These are phyloP conservation scores for Eucalyptus pauciflora DNA, from an alignment of 345 rosid genomes.

Conservation along the genomic window DNA sequence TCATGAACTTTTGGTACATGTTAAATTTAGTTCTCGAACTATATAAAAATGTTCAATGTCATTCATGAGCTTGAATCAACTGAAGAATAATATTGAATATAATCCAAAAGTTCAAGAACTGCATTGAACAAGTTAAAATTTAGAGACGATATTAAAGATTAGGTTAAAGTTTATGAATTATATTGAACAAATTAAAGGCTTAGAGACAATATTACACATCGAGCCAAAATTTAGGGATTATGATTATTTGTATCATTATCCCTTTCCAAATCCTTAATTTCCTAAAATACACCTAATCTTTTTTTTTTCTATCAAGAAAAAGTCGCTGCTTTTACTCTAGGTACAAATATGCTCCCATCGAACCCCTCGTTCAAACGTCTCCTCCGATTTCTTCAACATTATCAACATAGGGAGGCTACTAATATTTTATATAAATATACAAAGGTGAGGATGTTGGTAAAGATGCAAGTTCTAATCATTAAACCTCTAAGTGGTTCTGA, in stretches of 20 bases:
- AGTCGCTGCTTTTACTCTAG: neutral
- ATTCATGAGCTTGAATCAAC: neutral
- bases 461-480: neutral
- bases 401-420: neutral
- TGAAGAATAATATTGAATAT: neutral
- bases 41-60: neutral
- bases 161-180: neutral
- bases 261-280: no score
- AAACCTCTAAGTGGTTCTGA: neutral
- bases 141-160: rapidly evolving
- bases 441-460: neutral
- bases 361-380: neutral
- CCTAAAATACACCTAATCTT: neutral
- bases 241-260: neutral
- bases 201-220: neutral
- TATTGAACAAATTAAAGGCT: neutral
- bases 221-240: rapidly evolving
- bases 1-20: neutral
- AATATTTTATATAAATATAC: no score
- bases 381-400: neutral
- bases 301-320: no score
- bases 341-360: neutral
- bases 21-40: neutral
- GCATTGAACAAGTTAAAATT: neutral
- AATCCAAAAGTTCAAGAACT: neutral